Evolutionary conservation across 257 asterid genomes (phyloP).

Genomic region (Solanum clarkiae): DNA sequence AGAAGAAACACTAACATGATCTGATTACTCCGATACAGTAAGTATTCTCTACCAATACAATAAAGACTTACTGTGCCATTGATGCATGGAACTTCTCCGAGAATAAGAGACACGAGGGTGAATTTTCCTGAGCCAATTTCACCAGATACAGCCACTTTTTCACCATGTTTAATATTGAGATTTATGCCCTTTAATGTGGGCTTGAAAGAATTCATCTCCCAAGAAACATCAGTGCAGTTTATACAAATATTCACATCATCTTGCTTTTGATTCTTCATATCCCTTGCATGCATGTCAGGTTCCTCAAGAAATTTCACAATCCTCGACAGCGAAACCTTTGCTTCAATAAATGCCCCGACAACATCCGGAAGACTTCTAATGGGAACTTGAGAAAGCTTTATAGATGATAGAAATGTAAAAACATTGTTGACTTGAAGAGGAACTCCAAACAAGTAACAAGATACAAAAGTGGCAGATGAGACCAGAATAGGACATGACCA

Average conservation of each 20-base stretch:
- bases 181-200: slow-evolving; percentile 29
- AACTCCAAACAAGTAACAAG: slow-evolving; percentile 60
- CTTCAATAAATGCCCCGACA: slow-evolving; percentile 70
- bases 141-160: slow-evolving; percentile 83
- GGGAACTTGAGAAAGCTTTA: slow-evolving; percentile 70
- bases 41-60: neutral
- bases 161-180: slow-evolving; percentile 44
- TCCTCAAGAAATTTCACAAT: slow-evolving; percentile 60
- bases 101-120: slow-evolving; percentile 66
- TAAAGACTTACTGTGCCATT: slow-evolving; percentile 58
- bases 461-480: slow-evolving; percentile 79
- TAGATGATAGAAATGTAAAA: slow-evolving; percentile 74
- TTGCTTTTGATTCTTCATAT: slow-evolving; percentile 19
- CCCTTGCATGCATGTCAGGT: slow-evolving; percentile 39
- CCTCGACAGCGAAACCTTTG: slow-evolving; percentile 60
- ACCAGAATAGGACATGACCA: slow-evolving; percentile 82
- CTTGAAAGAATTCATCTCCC: slow-evolving; percentile 50
- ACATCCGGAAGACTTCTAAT: slow-evolving; percentile 71
- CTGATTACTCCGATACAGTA: neutral
- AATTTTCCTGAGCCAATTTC: slow-evolving; percentile 96
- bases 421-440: slow-evolving; percentile 65
- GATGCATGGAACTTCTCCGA: slow-evolving; percentile 72
- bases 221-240: slow-evolving; percentile 43
- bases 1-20: neutral
- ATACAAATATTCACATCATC: slow-evolving; percentile 10